These are phyloP conservation scores for Cladophialophora carrionii DNA, from an alignment of 2,329 filamentous ascomycete genomes.

Conservation along the genomic window DNA sequence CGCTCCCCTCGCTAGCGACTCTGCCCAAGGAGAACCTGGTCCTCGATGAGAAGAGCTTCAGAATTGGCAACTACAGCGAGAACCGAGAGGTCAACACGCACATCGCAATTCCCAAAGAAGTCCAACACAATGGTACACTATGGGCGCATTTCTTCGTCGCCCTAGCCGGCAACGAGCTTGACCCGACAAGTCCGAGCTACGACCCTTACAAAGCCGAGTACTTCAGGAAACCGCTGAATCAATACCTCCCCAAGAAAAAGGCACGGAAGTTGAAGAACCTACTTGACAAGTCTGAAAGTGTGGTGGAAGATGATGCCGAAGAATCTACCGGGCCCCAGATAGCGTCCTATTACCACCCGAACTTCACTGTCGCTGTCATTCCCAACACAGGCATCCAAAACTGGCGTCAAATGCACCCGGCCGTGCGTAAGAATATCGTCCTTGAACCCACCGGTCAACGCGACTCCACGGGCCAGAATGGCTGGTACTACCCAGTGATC, in stretches of 20 bases:
- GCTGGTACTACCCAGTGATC: conserved; percentile 89
- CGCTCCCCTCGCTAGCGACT: conserved; percentile 68
- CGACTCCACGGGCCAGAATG: conserved; percentile 81
- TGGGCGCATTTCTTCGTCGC: conserved; percentile 94
- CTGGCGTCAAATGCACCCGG: conserved; percentile 70
- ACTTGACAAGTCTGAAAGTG: conserved; percentile 54
- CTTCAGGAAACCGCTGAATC: conserved; percentile 81
- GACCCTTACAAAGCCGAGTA: conserved; percentile 77
- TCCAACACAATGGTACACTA: conserved; percentile 89
- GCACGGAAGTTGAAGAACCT: conserved; percentile 83
- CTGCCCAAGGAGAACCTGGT: conserved; percentile 71
- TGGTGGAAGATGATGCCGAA: conserved; percentile 43
- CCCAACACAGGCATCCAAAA: conserved; percentile 74
- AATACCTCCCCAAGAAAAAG: conserved; percentile 91
- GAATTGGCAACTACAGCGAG: conserved; percentile 77
- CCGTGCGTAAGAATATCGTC: conserved; percentile 74
- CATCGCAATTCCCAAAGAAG: conserved; percentile 74
- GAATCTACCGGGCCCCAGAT: conserved; percentile 68
- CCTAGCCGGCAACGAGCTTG: conserved; percentile 72
- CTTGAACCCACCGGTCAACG: conserved; percentile 80
- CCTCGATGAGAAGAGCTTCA: conserved; percentile 78
- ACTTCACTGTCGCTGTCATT: conserved; percentile 85
- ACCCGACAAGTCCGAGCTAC: conserved; percentile 73
- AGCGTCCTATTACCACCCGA: conserved; percentile 90
- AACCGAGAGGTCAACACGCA: conserved; percentile 74